phyloP scores from a whole-genome alignment of 2,329 filamentous ascomycete species.

The Fusarium setosum region DNA sequence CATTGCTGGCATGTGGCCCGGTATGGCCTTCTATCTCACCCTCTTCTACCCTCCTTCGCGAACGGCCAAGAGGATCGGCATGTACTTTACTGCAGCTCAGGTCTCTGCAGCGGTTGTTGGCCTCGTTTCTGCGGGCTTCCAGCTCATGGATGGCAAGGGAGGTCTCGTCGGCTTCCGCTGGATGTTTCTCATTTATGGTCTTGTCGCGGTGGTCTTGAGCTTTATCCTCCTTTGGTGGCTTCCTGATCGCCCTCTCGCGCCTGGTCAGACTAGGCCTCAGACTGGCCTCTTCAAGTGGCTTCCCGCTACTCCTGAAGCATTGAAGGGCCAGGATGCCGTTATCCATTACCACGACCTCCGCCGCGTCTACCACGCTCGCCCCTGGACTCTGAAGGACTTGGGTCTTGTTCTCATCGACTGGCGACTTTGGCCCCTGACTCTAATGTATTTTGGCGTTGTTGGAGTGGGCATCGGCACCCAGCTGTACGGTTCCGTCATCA shows the following conservation, averaged over 20 bases:
- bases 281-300: conserved; percentile 71
- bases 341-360: conserved; percentile 87
- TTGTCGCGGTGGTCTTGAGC: conserved; percentile 79
- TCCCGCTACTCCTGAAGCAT: conserved; percentile 75
- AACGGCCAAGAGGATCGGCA: conserved; percentile 87
- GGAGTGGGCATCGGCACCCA: conserved; percentile 93
- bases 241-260: conserved; percentile 82
- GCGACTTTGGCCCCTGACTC: conserved; percentile 84
- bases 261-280: conserved; percentile 68
- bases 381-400: conserved; percentile 80
- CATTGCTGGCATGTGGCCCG: conserved; percentile 94
- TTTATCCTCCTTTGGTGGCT: conserved; percentile 88
- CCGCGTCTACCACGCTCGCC: conserved; percentile 79
- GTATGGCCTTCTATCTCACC: conserved; percentile 93
- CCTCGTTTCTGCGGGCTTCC: conserved; percentile 89
- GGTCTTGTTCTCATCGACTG: conserved; percentile 80
- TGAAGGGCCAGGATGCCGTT: conserved; percentile 80
- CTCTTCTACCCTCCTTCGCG: conserved; percentile 90
- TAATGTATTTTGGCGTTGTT: conserved; percentile 97
- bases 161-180: conserved; percentile 87
- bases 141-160: conserved; percentile 84
- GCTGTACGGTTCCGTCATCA: conserved; percentile 88
- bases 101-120: conserved; percentile 91
- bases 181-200: conserved; percentile 93
- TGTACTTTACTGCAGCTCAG: conserved; percentile 90